Base-by-base conservation (phyloP, 2,329 filamentous ascomycete species). In the Fusarium burgessii region DNA sequence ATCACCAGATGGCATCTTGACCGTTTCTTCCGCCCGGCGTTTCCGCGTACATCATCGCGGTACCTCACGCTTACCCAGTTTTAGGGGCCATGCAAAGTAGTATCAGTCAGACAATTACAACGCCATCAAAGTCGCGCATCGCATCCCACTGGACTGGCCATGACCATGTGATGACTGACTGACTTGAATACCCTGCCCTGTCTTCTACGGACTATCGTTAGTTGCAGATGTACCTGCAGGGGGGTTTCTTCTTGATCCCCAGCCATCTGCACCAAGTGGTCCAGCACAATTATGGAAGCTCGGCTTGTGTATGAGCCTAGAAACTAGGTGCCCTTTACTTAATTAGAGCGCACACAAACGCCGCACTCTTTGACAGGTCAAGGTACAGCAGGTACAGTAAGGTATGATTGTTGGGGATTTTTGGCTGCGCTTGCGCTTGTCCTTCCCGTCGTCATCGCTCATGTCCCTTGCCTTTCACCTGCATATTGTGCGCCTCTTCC, bases 221-320 rank as follows among this genome's bases (percentile, higher is more conserved):
- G 74, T 70, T 74, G 73, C 74, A 76, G 63, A 62, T 70, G 68
- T 70, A 74, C 25, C 60, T 65, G 51, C 62, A 65, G 62, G 62
- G 62, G 68, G 74, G 62, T 56, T 62, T 23, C 32, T 56, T 63
- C 49, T 60, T 47, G 58, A 63, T 61, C 70, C 62, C 74, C 74
- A 76, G 74, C 74, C 74, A 74, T 76, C 73, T 66, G 61, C 54
- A 59, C 74, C 72, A 71, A 76, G 63, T 71, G 74, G 70, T 66
- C 68, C 52, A 72, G 65, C 62, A 56, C 66, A 45, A 73, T 73
- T 73, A 51, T 74, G 70, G 74, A 60, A 76, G 65, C 63, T 67
- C 55, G 71, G 59, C 55, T 41, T 74, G 63, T 75, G 57, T 62
- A 56, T 68, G 58, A 69, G 55, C 20, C 56, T 51, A 61, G 58